Conservation (phyloP, 352 stramenopile species). For the Phytopythium vexans region DNA sequence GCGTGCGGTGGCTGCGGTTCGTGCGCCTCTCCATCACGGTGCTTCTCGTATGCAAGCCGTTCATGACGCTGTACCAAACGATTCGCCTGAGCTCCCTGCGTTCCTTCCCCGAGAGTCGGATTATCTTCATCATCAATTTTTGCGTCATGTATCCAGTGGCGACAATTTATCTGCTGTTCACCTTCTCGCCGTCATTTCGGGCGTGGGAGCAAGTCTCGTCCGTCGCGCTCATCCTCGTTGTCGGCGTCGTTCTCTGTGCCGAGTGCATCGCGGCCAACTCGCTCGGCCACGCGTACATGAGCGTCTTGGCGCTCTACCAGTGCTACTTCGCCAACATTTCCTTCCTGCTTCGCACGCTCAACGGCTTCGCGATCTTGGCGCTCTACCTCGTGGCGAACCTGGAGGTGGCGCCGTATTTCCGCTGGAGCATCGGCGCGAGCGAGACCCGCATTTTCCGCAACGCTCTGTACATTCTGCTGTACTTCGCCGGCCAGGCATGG, state of each 20-base stretch:
- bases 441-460: slow-evolving; percentile 58
- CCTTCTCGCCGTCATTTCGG: slow-evolving; percentile 63
- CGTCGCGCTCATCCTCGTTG: slow-evolving; percentile 47
- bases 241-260: slow-evolving; percentile 56
- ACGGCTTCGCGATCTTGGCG: slow-evolving; percentile 56
- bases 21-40: slow-evolving; percentile 64
- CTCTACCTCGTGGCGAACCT: slow-evolving; percentile 68
- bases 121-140: slow-evolving; percentile 80
- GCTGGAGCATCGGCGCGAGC: slow-evolving; percentile 35
- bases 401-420: slow-evolving; percentile 41
- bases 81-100: slow-evolving; percentile 38
- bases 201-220: slow-evolving; percentile 57
- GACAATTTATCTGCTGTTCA: slow-evolving; percentile 56
- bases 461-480: slow-evolving; percentile 81
- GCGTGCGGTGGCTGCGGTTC: slow-evolving; percentile 61
- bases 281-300: slow-evolving; percentile 75
- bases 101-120: slow-evolving; percentile 45
- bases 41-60: slow-evolving; percentile 65
- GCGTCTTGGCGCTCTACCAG: slow-evolving; percentile 73
- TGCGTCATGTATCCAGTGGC: slow-evolving; percentile 72
- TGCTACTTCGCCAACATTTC: slow-evolving; percentile 83
- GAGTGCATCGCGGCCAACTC: slow-evolving; percentile 70
- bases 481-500: slow-evolving; percentile 73
- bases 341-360: slow-evolving; percentile 59
- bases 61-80: slow-evolving; percentile 76